Evolutionary conservation across 2,329 filamentous ascomycete species (phyloP).

Genomic region (Exophiala sp.): DNA sequence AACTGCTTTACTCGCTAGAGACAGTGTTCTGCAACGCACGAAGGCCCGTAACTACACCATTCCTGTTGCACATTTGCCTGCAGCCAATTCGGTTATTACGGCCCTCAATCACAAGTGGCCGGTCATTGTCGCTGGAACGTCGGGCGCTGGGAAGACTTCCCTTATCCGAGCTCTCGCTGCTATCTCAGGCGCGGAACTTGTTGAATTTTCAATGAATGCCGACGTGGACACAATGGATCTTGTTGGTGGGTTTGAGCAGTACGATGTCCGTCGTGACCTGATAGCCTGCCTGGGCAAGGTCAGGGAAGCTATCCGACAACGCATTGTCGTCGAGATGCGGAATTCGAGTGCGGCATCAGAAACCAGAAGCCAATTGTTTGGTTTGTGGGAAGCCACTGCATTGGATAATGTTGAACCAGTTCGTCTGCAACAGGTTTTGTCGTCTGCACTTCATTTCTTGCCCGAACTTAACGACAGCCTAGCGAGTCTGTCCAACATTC

Average conservation of each 20-base stretch:
- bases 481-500: constrained; percentile 1
- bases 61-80: constrained; percentile 49
- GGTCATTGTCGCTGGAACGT: constrained; percentile 77
- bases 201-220: constrained; percentile 83
- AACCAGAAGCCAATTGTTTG: constrained; percentile 1
- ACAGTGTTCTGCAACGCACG: constrained; percentile 38
- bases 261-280: constrained; percentile 70
- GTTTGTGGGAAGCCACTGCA: constrained; percentile 6
- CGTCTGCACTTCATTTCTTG: not conserved
- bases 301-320: constrained; percentile 41
- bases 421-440: not conserved
- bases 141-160: constrained; percentile 80
- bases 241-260: constrained; percentile 93
- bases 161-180: constrained; percentile 76
- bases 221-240: constrained; percentile 97
- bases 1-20: constrained; percentile 62
- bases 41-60: constrained; percentile 34
- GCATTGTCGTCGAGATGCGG: constrained; percentile 34
- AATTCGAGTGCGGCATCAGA: not conserved
- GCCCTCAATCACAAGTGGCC: constrained; percentile 83
- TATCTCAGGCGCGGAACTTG: constrained; percentile 65
- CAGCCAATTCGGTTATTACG: constrained; percentile 79
- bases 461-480: constrained; percentile 4
- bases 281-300: constrained; percentile 55
- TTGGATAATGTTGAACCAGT: not conserved